Base-by-base conservation (phyloP, 2,329 filamentous ascomycete species). In the Exophiala calicioides region DNA sequence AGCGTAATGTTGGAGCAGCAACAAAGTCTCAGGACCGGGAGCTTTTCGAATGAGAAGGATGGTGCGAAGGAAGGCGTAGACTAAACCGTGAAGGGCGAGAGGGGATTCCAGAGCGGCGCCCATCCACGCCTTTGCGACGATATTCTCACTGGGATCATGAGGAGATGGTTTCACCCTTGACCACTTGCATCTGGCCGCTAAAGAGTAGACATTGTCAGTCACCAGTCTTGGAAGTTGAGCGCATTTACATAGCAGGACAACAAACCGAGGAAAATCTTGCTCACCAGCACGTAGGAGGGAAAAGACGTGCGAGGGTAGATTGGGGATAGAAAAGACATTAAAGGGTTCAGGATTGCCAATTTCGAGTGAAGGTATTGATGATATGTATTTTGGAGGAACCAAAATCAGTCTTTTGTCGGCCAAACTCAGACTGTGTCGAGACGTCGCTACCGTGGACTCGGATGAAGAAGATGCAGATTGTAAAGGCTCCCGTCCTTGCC, bases 51-150 rank as follows among this genome's bases (percentile, higher is more conserved):
- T 23, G 7, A 36, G 18, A 9, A 39, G 33, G 7, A 39, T 19
- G 4, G 43, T 39, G 15, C 34, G 21, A 3, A 46, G 43, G 34
- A 46, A 39, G 6, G 33, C 43, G 23, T 46, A 46, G 2, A 39
- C 43, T 16, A 39, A 30, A 36, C 24, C 33, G 24, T 46, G 43
- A 4, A 46, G 29, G 16, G 26, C 43, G 9, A 36, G 23, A 6
- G 43, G 43, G 5, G 43, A 46, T 33, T 46, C 43, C 18, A 46
- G 12, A 18, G 36, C 35, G 12, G 43, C 43, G 3, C 35, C 21
- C 20, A 46, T 36, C 34, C 43, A 46, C 13, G 43, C 43, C 18
- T 19, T 30, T 15, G 36, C 35, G 9, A 46, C 18, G 5, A 16
- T 33, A 24, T 46, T 33, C 9, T 16, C 24, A 8, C 15, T 26